Base-by-base conservation (phyloP, 2,329 filamentous ascomycete genomes). In the Stylonectria norvegica region DNA sequence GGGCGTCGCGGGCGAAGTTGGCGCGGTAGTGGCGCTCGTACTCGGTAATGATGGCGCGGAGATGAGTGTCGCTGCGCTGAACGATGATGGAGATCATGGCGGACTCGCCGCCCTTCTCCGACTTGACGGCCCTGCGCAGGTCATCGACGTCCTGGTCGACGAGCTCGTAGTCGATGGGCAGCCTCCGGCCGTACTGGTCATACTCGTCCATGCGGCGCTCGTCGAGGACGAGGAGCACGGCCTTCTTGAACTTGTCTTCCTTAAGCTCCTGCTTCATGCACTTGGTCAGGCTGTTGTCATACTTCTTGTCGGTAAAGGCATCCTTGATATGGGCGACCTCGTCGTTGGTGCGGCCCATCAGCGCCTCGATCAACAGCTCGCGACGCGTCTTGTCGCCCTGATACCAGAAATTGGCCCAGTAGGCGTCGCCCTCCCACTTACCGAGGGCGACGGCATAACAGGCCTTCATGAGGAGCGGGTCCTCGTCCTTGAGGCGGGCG, bases 401-500 rank as follows among this genome's bases (percentile, higher is more conserved):
- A 67, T 96, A 97, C 83, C 89, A 97, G 65, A 89, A 95, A 63
- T 96, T 97, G 44, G 91, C 89, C 90, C 93, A 98, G 72, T 95
- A 95, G 0, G 89, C 88, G 64, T 98, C 93, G 53, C 83, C 85
- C 68, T 96, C 93, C 83, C 89, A 97, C 37, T 78, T 78, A 8
- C 93, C 93, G 0, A 97, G 77, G 0, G 91, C 89, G 3, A 88
- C 90, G 4, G 90, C 82, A 63, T 97, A 96, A 58, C 85, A 89
- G 5, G 86, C 86, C 67, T 97, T 97, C 67, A 90, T 91, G 51
- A 97, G 83, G 53, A 80, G 83, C 4, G 82, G 74, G 38, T 85
- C 76, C 53, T 82, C 78, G 30, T 87, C 82, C 66, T 90, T 89
- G 56, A 90, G 74, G 15, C 81, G 76, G 14, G 78, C 72, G 46